Evolutionary conservation across 306 rosid species (phyloP).

Genomic region (Coriaria nepalensis): DNA sequence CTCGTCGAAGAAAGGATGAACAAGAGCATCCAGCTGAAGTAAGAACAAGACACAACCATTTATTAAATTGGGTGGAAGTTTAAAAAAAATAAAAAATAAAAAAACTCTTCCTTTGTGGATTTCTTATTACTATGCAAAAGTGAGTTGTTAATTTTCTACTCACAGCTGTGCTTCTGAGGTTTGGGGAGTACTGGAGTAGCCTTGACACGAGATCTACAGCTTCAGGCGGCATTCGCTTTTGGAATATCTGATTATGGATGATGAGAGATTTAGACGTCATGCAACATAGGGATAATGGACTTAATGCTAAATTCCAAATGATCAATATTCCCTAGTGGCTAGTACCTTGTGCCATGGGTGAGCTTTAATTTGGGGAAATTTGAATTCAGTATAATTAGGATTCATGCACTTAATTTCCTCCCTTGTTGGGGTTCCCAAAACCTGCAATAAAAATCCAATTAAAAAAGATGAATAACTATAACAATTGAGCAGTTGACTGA

Average conservation of each 20-base stretch:
- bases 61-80: no score
- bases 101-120: no score
- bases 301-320: no score
- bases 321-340: no score
- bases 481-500: background rate
- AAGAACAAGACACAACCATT: no score
- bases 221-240: background rate
- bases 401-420: slow-evolving; percentile 8
- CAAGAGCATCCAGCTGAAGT: no score
- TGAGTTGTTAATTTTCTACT: background rate
- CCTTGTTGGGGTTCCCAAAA: slow-evolving; percentile 5
- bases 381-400: slow-evolving; percentile 2
- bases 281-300: no score
- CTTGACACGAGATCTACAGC: slow-evolving; percentile 1
- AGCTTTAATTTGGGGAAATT: slow-evolving; percentile 1
- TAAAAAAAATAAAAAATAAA: no score
- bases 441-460: background rate
- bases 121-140: no score
- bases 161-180: slow-evolving; percentile 1
- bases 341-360: background rate
- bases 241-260: background rate
- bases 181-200: slow-evolving; percentile 1
- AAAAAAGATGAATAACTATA: background rate
- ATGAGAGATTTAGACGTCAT: no score
- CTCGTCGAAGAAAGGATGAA: no score